These are phyloP conservation scores for Tothia fuscella DNA, from an alignment of 2,329 filamentous ascomycete species.

Conservation along the genomic window DNA sequence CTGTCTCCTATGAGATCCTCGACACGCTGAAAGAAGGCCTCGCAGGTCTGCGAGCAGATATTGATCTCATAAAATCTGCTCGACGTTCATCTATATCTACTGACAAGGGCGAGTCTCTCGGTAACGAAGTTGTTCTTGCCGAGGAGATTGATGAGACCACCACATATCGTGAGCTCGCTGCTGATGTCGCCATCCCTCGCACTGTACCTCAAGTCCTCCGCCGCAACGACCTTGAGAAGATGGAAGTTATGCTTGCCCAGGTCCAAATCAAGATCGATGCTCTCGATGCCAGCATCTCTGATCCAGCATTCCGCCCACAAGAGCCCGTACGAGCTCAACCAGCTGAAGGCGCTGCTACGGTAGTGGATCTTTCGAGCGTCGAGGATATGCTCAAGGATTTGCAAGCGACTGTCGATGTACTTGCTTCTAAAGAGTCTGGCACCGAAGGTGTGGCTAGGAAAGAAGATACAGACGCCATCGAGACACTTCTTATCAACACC, in stretches of 20 bases:
- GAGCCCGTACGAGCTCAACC: slow-evolving; percentile 17
- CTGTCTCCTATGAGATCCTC: slow-evolving; percentile 77
- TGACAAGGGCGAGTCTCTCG: slow-evolving; percentile 40
- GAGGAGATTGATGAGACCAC: slow-evolving; percentile 28
- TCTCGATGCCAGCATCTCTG: slow-evolving; percentile 45
- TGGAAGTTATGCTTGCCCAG: slow-evolving; percentile 73
- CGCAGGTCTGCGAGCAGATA: slow-evolving; percentile 61
- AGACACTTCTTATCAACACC: slow-evolving; percentile 79
- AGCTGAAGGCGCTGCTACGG: slow-evolving; percentile 32
- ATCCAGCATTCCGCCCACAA: slow-evolving; percentile 25
- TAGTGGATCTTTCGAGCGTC: slow-evolving; percentile 40
- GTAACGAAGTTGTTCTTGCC: slow-evolving; percentile 45
- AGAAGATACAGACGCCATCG: slow-evolving; percentile 82
- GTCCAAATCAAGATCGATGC: slow-evolving; percentile 75
- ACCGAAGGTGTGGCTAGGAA: slow-evolving; percentile 51
- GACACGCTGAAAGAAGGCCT: slow-evolving; percentile 78
- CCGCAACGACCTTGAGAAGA: slow-evolving; percentile 67
- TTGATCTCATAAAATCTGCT: slow-evolving; percentile 37
- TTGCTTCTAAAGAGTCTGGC: slow-evolving; percentile 30
- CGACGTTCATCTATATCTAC: slow-evolving; percentile 19
- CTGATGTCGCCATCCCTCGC: slow-evolving; percentile 15
- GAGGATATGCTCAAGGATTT: slow-evolving; percentile 41
- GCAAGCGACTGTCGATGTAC: slow-evolving; percentile 45
- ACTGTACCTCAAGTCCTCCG: slow-evolving; percentile 42
- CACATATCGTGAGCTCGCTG: slow-evolving; percentile 22